Evolutionary conservation across 2,329 filamentous ascomycete species (phyloP).

Genomic region (Fusarium nematophilum): DNA sequence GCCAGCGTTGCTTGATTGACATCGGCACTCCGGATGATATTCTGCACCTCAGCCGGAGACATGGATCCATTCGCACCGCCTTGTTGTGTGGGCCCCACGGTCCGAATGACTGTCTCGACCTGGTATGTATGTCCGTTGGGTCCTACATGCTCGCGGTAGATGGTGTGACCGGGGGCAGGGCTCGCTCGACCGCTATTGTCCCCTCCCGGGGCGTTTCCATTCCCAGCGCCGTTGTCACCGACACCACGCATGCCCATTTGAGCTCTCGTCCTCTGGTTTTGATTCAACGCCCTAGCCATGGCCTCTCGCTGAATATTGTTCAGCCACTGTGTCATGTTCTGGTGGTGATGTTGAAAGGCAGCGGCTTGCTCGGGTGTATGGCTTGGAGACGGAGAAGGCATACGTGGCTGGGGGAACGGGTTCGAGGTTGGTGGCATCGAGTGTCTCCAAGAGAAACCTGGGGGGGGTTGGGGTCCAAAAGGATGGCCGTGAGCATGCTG

Average conservation of each 20-base stretch:
- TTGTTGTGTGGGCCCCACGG: conserved; percentile 24
- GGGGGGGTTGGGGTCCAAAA: conserved; percentile 45
- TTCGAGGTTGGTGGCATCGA: conserved; percentile 42
- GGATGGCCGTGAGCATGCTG: conserved; percentile 33
- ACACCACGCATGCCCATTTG: conserved; percentile 55
- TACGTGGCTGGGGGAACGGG: conserved; percentile 44
- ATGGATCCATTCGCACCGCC: conserved; percentile 44
- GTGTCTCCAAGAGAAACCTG: conserved; percentile 46
- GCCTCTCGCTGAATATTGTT: conserved; percentile 61
- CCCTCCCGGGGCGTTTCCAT: conserved; percentile 32
- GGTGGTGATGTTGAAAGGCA: conserved; percentile 54
- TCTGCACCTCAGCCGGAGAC: conserved; percentile 58
- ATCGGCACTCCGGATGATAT: conserved; percentile 59
- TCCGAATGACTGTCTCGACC: conserved; percentile 50
- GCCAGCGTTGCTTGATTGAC: conserved; percentile 58
- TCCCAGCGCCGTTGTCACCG: conserved; percentile 46
- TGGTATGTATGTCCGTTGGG: conserved; percentile 51
- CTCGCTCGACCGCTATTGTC: conserved; percentile 47
- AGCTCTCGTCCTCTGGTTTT: conserved; percentile 57
- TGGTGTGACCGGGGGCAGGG: conserved; percentile 46
- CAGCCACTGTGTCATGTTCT: conserved; percentile 58
- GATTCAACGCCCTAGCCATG: conserved; percentile 54
- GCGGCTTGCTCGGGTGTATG: conserved; percentile 46
- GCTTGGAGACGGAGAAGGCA: conserved; percentile 47
- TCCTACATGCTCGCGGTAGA: conserved; percentile 49